A percentile compares a stretch with the other conserved stretches of the same genome.
phyloP scores from a whole-genome alignment of 345 rosid genomes.

The Murraya koenigii region DNA sequence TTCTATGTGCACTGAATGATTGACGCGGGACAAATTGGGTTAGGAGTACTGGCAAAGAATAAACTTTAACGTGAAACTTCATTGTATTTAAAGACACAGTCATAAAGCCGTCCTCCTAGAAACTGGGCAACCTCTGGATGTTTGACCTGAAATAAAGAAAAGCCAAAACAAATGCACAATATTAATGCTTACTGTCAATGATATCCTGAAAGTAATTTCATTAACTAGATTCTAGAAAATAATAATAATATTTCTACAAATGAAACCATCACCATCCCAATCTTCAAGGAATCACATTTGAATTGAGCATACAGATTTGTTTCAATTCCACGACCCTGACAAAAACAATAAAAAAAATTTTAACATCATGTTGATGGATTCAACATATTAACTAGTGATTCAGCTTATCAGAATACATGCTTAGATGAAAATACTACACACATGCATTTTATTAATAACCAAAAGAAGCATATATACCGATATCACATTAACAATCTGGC shows the following conservation, averaged over 20 bases:
- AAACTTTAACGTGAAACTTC: conserved; percentile 41
- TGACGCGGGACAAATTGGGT: background rate
- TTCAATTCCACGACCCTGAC: conserved; percentile 98
- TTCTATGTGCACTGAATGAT: conserved; percentile 8
- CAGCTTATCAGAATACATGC: background rate
- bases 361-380: background rate
- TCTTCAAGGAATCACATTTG: conserved; percentile 94
- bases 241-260: background rate
- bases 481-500: background rate
- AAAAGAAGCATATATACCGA: too few relatives aligned
- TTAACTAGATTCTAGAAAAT: background rate
- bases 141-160: conserved; percentile 63
- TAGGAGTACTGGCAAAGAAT: conserved; percentile 2
- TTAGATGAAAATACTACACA: background rate
- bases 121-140: conserved; percentile 98
- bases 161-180: background rate
- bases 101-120: conserved; percentile 96
- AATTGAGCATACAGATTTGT: conserved; percentile 96
- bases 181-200: background rate
- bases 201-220: background rate
- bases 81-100: conserved; percentile 92
- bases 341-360: conserved; percentile 16
- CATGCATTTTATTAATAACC: background rate
- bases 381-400: conserved; percentile 1
- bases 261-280: conserved; percentile 72